Evolutionary conservation across 2,329 filamentous ascomycete species (phyloP).

Genomic region (Sporothrix euskadiensis): DNA sequence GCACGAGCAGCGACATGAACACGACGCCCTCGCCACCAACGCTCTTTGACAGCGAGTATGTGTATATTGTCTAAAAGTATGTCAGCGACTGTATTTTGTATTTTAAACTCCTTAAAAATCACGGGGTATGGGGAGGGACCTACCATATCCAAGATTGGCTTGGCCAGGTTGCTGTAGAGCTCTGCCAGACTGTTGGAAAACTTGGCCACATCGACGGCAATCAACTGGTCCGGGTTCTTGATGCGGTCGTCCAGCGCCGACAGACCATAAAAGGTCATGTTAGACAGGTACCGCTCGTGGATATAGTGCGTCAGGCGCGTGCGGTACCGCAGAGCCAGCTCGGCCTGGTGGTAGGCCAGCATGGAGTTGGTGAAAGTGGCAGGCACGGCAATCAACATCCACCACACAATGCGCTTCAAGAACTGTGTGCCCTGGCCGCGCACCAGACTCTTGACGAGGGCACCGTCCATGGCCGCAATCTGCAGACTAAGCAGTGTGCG

Average conservation of each 20-base stretch:
- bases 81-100: background rate
- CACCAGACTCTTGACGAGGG: constrained; percentile 87
- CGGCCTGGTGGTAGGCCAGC: constrained; percentile 96
- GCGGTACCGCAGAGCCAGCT: constrained; percentile 88
- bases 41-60: constrained; percentile 86
- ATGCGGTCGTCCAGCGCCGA: constrained; percentile 94
- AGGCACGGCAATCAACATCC: constrained; percentile 96
- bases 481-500: constrained; percentile 91
- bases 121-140: constrained; percentile 30
- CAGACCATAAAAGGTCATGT: constrained; percentile 96
- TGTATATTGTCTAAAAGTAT: constrained; percentile 71
- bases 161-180: constrained; percentile 93
- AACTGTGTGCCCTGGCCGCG: constrained; percentile 91
- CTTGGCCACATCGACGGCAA: constrained; percentile 93
- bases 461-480: constrained; percentile 93
- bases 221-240: constrained; percentile 97
- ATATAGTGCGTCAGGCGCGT: constrained; percentile 92
- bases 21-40: constrained; percentile 96
- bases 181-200: constrained; percentile 95
- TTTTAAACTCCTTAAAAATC: background rate
- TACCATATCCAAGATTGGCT: constrained; percentile 90
- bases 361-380: constrained; percentile 99
- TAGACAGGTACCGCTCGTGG: constrained; percentile 93
- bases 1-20: constrained; percentile 91
- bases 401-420: constrained; percentile 85